These are phyloP conservation scores for Fusarium chaquense DNA, from an alignment of 2,329 filamentous ascomycete genomes.

Conservation along the genomic window DNA sequence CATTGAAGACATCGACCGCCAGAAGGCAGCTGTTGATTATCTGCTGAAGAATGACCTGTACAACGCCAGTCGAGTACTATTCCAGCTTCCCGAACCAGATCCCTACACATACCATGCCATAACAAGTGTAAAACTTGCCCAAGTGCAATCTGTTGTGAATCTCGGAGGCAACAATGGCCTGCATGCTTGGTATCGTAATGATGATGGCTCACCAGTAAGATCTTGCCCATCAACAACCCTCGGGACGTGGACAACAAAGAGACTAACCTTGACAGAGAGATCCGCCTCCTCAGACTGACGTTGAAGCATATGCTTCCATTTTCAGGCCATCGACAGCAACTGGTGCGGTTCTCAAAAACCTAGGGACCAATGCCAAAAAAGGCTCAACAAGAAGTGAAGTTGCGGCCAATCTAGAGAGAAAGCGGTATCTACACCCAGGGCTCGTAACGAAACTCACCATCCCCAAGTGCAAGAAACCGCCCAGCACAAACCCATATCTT, in stretches of 20 bases:
- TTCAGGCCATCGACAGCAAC: slow-evolving; percentile 72
- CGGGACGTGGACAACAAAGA: slow-evolving; percentile 1
- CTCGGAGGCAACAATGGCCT: slow-evolving; percentile 60
- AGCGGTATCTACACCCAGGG: slow-evolving; percentile 63
- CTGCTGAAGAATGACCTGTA: slow-evolving; percentile 60
- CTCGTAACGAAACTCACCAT: slow-evolving; percentile 56
- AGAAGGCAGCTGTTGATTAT: slow-evolving; percentile 53
- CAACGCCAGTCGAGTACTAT: slow-evolving; percentile 58
- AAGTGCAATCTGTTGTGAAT: slow-evolving; percentile 61
- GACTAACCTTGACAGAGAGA: slow-evolving; percentile 51
- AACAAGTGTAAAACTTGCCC: slow-evolving; percentile 60
- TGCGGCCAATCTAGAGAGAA: slow-evolving; percentile 66
- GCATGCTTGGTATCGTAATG: slow-evolving; percentile 62
- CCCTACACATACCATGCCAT: slow-evolving; percentile 65
- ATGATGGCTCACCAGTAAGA: slow-evolving; percentile 52
- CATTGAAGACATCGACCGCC: slow-evolving; percentile 54
- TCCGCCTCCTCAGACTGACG: slow-evolving; percentile 67
- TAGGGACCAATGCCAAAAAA: slow-evolving; percentile 73
- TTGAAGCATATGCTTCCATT: slow-evolving; percentile 74
- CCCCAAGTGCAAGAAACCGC: slow-evolving; percentile 60
- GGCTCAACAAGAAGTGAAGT: slow-evolving; percentile 69
- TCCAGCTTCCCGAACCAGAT: slow-evolving; percentile 59
- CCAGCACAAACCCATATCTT: slow-evolving; percentile 71
- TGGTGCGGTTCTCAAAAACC: slow-evolving; percentile 70
- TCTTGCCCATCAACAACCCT: slow-evolving; percentile 1